Conservation (phyloP, 129 eudicot species). For the Sambucus nigra region DNA sequence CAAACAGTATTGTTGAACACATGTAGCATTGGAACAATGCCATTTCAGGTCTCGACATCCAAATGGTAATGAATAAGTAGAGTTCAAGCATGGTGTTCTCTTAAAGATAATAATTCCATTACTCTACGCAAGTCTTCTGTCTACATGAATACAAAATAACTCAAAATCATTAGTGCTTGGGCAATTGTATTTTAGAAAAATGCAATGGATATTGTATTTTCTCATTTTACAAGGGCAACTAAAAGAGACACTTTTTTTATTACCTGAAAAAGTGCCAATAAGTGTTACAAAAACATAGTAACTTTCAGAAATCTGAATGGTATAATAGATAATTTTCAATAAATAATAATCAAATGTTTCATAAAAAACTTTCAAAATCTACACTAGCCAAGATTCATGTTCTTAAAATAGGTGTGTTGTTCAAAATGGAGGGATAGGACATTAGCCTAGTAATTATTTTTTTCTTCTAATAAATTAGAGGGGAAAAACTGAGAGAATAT, state of each 20-base stretch:
- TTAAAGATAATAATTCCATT: conserved; percentile 66
- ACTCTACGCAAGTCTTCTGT: conserved; percentile 81
- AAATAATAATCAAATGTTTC: neutral
- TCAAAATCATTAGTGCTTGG: neutral
- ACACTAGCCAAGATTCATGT: neutral
- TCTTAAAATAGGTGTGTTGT: neutral
- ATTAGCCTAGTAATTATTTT: neutral
- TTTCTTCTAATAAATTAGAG: neutral
- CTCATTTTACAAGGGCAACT: conserved; percentile 41
- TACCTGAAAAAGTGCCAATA: conserved; percentile 23
- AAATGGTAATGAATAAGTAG: conserved; percentile 80
- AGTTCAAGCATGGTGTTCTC: conserved; percentile 90
- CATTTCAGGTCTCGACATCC: conserved; percentile 94
- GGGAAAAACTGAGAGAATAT: neutral
- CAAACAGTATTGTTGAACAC: too few species aligned
- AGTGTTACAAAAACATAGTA: neutral
- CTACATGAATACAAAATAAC: conserved; percentile 26
- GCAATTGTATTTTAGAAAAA: neutral
- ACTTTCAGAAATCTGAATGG: too few species aligned
- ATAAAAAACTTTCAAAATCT: too few species aligned
- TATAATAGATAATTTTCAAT: too few species aligned
- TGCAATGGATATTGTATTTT: neutral
- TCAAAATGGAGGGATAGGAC: neutral
- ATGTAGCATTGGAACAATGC: too few species aligned
- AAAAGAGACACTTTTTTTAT: conserved; percentile 49